phyloP scores from a whole-genome alignment of 1,139 yeast genomes.

The Candida buenavistaensis region DNA sequence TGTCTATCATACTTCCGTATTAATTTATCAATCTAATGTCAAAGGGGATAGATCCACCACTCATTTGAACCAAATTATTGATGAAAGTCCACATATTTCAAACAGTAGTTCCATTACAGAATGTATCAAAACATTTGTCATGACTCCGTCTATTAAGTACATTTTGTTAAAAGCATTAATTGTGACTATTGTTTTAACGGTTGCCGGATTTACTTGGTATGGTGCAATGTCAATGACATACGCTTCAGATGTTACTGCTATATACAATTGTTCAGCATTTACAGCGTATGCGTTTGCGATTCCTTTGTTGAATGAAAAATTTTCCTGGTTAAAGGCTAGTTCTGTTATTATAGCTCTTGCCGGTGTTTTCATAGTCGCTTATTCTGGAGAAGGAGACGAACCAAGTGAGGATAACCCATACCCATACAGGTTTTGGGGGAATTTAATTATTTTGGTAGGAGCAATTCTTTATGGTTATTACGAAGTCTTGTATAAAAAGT shows the following conservation, averaged over 20 bases:
- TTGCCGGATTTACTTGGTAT: conserved; percentile 87
- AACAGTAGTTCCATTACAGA: conserved; percentile 36
- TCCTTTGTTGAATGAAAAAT: conserved; percentile 65
- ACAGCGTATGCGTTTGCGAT: conserved; percentile 86
- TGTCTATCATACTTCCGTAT: conserved; percentile 51
- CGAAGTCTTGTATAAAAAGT: conserved; percentile 78
- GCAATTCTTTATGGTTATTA: conserved; percentile 82
- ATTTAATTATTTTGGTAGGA: conserved; percentile 71
- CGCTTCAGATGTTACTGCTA: conserved; percentile 86
- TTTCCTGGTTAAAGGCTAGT: conserved; percentile 62
- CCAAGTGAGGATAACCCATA: conserved; percentile 28
- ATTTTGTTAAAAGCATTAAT: conserved; percentile 43
- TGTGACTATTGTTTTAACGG: conserved; percentile 59
- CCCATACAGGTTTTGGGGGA: conserved; percentile 70
- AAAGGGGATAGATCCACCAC: conserved; percentile 35
- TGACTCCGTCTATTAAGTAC: conserved; percentile 49
- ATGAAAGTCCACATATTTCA: conserved; percentile 44
- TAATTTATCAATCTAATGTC: conserved; percentile 43
- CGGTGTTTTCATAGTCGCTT: conserved; percentile 82
- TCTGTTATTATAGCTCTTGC: conserved; percentile 71
- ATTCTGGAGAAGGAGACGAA: conserved; percentile 47
- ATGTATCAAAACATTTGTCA: conserved; percentile 36
- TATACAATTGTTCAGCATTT: conserved; percentile 86
- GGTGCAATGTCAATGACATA: conserved; percentile 79
- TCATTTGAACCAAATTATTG: conserved; percentile 37